Evolutionary conservation across 371 early-diverging fungal species (phyloP).

Genomic region (Haplosporangium sp.): DNA sequence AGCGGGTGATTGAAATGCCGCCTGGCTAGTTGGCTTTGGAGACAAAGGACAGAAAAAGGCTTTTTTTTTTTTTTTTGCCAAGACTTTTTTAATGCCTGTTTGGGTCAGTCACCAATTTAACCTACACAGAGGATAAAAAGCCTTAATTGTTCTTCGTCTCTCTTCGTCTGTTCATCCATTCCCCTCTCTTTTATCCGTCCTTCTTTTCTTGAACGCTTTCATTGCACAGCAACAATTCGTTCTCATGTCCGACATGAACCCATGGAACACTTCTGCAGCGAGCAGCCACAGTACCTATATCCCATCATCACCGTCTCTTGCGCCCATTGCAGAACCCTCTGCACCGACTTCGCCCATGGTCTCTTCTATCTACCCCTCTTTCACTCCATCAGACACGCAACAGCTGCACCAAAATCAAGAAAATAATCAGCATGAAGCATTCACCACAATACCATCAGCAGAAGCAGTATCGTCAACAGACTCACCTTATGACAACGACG

Average conservation of each 20-base stretch:
- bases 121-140: no score
- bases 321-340: not conserved
- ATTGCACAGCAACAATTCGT: no score
- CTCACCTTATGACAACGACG: not conserved
- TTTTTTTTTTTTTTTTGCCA: conserved; percentile 2
- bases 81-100: conserved; percentile 1
- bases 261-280: not conserved
- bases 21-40: no score
- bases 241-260: no score
- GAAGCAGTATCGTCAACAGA: conserved; percentile 1
- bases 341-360: no score
- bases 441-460: not conserved
- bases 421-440: not conserved
- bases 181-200: not conserved
- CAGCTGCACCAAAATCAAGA: not conserved
- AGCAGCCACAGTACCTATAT: not conserved
- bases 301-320: not conserved
- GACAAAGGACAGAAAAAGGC: not conserved
- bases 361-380: not conserved
- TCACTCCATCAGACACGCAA: not conserved
- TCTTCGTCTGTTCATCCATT: conserved; percentile 2
- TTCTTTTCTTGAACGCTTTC: not conserved
- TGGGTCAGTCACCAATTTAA: no score
- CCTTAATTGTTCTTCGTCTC: no score
- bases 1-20: no score